Percentiles rank a stretch among this genome's conserved stretches.
Conservation (phyloP, 2,329 filamentous ascomycete species). For the Calonectria crousiana region DNA sequence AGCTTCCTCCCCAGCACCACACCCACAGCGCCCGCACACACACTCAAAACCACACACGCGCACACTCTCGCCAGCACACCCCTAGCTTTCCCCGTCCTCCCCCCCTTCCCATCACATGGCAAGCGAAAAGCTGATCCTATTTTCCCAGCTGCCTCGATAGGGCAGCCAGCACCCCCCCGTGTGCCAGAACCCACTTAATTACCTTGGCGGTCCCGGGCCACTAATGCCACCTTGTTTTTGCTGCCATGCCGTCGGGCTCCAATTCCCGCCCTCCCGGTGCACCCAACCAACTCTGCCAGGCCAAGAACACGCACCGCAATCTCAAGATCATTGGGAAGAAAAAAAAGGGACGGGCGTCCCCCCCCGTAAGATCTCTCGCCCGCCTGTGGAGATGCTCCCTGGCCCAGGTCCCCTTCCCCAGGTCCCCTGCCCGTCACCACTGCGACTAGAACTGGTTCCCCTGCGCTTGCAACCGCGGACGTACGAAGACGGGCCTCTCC, state of each 20-base stretch:
- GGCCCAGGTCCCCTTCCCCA: not conserved
- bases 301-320: not conserved
- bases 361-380: slow-evolving; percentile 10
- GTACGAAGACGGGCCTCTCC: not conserved
- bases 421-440: not conserved
- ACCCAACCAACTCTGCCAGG: slow-evolving; percentile 8
- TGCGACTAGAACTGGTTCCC: not conserved
- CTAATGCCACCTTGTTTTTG: slow-evolving; percentile 47
- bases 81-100: slow-evolving; percentile 1
- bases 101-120: slow-evolving; percentile 16
- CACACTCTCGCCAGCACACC: not conserved
- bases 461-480: not conserved
- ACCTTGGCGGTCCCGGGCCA: slow-evolving; percentile 34
- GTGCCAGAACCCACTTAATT: slow-evolving; percentile 25
- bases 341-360: not conserved
- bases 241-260: slow-evolving; percentile 27
- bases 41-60: not conserved
- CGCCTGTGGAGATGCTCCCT: not conserved
- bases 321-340: not conserved
- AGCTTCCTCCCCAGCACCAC: not conserved
- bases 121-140: slow-evolving; percentile 12
- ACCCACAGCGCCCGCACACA: slow-evolving; percentile 1
- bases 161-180: not conserved
- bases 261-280: slow-evolving; percentile 25
- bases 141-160: not conserved